Conservation (phyloP, 1,139 yeast genomes). For the Pichia norvegensis region DNA sequence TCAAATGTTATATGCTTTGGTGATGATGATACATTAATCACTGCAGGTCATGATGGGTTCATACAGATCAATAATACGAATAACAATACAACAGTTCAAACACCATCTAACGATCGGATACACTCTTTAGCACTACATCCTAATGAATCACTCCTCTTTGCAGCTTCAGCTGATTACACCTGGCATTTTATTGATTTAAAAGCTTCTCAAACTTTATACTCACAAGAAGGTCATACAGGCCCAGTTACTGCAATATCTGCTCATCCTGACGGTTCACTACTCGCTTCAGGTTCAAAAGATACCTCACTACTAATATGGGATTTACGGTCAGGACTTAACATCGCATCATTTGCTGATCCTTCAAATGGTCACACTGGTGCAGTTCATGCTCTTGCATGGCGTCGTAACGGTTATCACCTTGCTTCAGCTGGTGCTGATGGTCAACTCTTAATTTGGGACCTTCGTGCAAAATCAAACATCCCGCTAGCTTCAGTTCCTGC, state of each 20-base stretch:
- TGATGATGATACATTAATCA: neutral
- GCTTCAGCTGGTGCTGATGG: slow-evolving; percentile 87
- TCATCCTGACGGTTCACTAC: slow-evolving; percentile 72
- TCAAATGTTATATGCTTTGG: neutral
- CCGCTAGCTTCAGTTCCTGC: slow-evolving; percentile 53
- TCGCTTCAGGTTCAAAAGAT: slow-evolving; percentile 77
- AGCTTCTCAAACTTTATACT: slow-evolving; percentile 37
- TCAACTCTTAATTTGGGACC: slow-evolving; percentile 77
- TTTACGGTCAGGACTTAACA: slow-evolving; percentile 55
- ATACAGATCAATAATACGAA: neutral
- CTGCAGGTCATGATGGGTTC: neutral
- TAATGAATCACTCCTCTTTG: slow-evolving; percentile 41
- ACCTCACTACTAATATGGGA: slow-evolving; percentile 79
- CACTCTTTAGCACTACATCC: slow-evolving; percentile 67
- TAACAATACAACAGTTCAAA: neutral
- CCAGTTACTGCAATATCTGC: slow-evolving; percentile 58
- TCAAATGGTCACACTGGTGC: slow-evolving; percentile 59
- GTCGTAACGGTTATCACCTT: slow-evolving; percentile 65
- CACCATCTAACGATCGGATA: slow-evolving; percentile 36
- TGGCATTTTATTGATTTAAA: slow-evolving; percentile 84
- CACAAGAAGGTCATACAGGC: slow-evolving; percentile 83
- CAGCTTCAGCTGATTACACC: slow-evolving; percentile 79
- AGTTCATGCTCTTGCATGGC: slow-evolving; percentile 66
- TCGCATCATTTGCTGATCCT: slow-evolving; percentile 45
- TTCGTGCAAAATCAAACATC: slow-evolving; percentile 39